A percentile compares a stretch with the other conserved stretches of the same genome.
These are phyloP conservation scores for Zelopaecilomyces penicillatus DNA, from an alignment of 2,329 filamentous ascomycete genomes.

Conservation along the genomic window DNA sequence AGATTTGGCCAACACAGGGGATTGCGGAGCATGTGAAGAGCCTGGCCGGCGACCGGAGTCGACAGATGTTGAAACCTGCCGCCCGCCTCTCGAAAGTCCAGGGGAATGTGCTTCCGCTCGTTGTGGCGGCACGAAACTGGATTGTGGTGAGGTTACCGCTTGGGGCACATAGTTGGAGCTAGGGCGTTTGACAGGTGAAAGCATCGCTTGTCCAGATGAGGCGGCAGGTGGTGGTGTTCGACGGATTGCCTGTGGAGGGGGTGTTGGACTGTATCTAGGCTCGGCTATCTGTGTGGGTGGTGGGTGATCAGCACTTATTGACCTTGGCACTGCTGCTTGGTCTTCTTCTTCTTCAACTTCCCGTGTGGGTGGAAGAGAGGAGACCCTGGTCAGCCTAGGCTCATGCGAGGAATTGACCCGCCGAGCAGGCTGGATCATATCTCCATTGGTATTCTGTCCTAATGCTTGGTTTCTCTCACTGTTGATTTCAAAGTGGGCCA, in stretches of 20 bases:
- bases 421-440: constrained; percentile 36
- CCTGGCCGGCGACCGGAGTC: constrained; percentile 47
- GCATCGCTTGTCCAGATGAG: constrained; percentile 30
- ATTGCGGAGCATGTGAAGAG: constrained; percentile 39
- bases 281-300: constrained; percentile 19
- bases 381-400: constrained; percentile 43
- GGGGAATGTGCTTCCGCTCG: constrained; percentile 58
- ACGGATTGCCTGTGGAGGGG: constrained; percentile 23
- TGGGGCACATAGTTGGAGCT: constrained; percentile 44
- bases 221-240: constrained; percentile 43
- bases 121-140: constrained; percentile 45
- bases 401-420: constrained; percentile 48
- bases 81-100: constrained; percentile 35
- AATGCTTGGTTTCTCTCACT: constrained; percentile 27
- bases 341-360: constrained; percentile 54
- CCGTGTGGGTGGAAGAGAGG: constrained; percentile 51
- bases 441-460: constrained; percentile 22
- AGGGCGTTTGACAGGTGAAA: constrained; percentile 49
- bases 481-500: constrained; percentile 54
- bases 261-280: constrained; percentile 31
- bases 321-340: constrained; percentile 13
- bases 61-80: constrained; percentile 20
- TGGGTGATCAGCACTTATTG: constrained; percentile 18
- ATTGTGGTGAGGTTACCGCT: constrained; percentile 20
- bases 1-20: constrained; percentile 22